Evolutionary conservation across 1,139 yeast genomes (phyloP).

Genomic region (Yueomyces sp.): DNA sequence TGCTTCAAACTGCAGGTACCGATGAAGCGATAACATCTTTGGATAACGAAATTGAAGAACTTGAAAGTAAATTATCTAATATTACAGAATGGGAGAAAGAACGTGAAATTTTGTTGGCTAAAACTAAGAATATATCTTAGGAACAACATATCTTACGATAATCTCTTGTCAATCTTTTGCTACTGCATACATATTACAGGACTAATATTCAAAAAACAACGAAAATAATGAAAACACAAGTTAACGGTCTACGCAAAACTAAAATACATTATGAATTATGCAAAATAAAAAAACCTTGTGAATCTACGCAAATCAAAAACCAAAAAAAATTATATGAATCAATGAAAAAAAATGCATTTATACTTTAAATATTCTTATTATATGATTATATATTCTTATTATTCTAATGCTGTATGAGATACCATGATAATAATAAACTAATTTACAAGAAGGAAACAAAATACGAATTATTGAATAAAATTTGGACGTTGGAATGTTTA

Average conservation of each 20-base stretch:
- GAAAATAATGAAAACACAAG: too few species aligned
- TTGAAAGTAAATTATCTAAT: constrained; percentile 41
- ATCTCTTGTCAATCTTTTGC: too few species aligned
- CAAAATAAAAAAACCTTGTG: too few species aligned
- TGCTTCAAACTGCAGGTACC: constrained; percentile 36
- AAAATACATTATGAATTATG: too few species aligned
- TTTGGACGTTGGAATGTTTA: constrained; percentile 17
- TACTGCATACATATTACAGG: too few species aligned
- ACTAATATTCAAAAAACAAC: too few species aligned
- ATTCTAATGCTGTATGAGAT: not conserved
- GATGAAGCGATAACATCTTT: constrained; percentile 49
- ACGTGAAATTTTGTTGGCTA: constrained; percentile 14
- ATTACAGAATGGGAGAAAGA: constrained; percentile 42
- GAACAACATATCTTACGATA: too few species aligned
- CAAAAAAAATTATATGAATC: constrained; percentile 17
- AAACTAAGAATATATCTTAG: too few species aligned
- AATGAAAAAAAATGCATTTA: constrained; percentile 9
- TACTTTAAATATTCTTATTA: too few species aligned
- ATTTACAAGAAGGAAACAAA: not conserved
- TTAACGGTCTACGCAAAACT: too few species aligned
- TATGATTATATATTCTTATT: not conserved
- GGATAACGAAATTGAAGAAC: constrained; percentile 54
- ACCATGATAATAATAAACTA: not conserved
- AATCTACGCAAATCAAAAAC: too few species aligned
- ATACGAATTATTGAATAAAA: not conserved